A percentile compares a stretch with the other conserved stretches of the same genome.
Evolutionary conservation across 1,284 basidiomycete species (phyloP).

Genomic region (Cryptococcus sp.): DNA sequence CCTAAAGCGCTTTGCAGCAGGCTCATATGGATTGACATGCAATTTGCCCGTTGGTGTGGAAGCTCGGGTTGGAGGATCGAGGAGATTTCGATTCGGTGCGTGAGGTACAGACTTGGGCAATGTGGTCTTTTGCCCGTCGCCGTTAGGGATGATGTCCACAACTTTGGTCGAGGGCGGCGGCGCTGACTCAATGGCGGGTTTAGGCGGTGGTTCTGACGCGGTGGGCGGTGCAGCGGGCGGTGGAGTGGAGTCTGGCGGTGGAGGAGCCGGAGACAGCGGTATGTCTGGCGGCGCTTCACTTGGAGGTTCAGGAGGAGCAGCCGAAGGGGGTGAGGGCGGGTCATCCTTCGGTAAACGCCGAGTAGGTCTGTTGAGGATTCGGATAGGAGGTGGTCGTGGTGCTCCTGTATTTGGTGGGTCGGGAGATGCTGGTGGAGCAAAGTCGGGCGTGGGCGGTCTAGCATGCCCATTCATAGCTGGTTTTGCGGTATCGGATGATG

Average conservation of each 20-base stretch:
- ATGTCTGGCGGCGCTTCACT: slow-evolving; percentile 8
- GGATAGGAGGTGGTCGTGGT: slow-evolving; percentile 7
- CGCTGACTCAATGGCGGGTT: slow-evolving; percentile 32
- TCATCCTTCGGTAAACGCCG: background rate
- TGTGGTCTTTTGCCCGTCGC: slow-evolving; percentile 28
- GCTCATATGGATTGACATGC: slow-evolving; percentile 5
- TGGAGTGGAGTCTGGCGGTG: slow-evolving; percentile 19
- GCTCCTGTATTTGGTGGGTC: background rate
- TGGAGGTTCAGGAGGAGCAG: background rate
- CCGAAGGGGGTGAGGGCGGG: background rate
- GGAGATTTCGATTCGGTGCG: slow-evolving; percentile 44
- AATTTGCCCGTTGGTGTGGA: slow-evolving; percentile 3
- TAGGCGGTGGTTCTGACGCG: slow-evolving; percentile 48
- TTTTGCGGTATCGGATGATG: background rate
- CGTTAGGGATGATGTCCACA: slow-evolving; percentile 5
- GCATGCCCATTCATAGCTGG: background rate
- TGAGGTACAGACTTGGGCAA: slow-evolving; percentile 44
- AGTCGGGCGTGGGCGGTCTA: background rate
- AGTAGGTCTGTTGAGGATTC: slow-evolving; percentile 15
- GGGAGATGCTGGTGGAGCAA: slow-evolving; percentile 7
- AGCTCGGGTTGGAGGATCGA: slow-evolving; percentile 31
- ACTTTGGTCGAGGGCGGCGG: slow-evolving; percentile 16
- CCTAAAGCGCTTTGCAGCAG: slow-evolving; percentile 38
- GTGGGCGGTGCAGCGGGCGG: slow-evolving; percentile 37
- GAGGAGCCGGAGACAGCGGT: slow-evolving; percentile 29